Base-by-base conservation (phyloP, 805 yeast genomes). In the Starmera quercuum region DNA sequence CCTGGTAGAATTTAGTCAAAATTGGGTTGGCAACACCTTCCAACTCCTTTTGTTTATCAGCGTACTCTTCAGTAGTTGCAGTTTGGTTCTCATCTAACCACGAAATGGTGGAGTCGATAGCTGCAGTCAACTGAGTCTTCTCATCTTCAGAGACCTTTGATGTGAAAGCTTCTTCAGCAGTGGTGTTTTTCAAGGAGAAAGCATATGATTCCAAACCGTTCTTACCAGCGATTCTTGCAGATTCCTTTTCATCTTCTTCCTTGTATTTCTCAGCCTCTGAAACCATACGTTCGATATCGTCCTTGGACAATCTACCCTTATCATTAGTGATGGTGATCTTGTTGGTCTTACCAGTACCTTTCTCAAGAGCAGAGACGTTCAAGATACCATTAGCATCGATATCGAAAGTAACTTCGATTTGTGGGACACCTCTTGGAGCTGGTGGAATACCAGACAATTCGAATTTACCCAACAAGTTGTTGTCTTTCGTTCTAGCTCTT, bases 371-470 rank as follows among this genome's bases (percentile, higher is more conserved):
- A 49, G 94, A 81, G 38, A 88, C 97, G 66, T 88, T 88, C 68
- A 88, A 73, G 68, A 88, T 88, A 73, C 97, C 97, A 66, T 88
- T 88, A 48, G 97, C 96, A 65, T 88, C 97, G 56, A 88, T 72
- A 64, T 88, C 97, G 60, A 88, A 88, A 54, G 96, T 88, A 49
- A 88, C 97, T 75, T 88, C 97, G 54, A 88, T 82, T 73, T 87
- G 95, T 58, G 97, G 97, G 47, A 83, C 94, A 75, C 97, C 97
- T 72, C 96, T 86, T 70, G 96, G 96, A 30, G 96, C 96, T 51
- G 96, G 96, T 57, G 97, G 97, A 47, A 88, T 88, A 63, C 96
- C 96, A 48, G 92, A 66, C 56, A 88, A 79, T 70, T 88, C 97
- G 68, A 88, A 88, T 71, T 88, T 88, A 75, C 97, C 97, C 58